Evolutionary conservation across 805 yeast species (phyloP).

Genomic region (Saccharomycopsis capsularis): DNA sequence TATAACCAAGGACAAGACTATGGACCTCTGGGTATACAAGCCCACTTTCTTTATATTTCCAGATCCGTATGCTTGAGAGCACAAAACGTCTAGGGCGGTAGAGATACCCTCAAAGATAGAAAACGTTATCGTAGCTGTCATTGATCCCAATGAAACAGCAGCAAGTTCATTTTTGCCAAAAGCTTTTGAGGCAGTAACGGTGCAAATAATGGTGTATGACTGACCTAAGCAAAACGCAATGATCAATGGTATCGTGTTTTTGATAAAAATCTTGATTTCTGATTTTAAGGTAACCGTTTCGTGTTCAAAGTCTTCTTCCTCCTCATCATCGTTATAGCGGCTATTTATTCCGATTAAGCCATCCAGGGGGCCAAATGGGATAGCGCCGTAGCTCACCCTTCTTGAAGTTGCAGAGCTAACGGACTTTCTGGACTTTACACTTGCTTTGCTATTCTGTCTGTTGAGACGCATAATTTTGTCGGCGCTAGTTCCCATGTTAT

Average conservation of each 20-base stretch:
- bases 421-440: constrained; percentile 3
- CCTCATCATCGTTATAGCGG: constrained; percentile 5
- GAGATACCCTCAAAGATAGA: constrained; percentile 79
- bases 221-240: constrained; percentile 58
- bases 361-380: background rate
- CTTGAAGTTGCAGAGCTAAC: background rate
- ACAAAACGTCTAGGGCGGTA: constrained; percentile 73
- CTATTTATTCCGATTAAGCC: background rate
- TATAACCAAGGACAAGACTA: constrained; percentile 50
- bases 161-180: constrained; percentile 69
- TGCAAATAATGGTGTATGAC: constrained; percentile 71
- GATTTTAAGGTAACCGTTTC: constrained; percentile 32
- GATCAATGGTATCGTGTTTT: constrained; percentile 42
- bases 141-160: constrained; percentile 75
- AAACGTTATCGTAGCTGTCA: constrained; percentile 76
- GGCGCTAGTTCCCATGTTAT: background rate
- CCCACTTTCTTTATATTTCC: constrained; percentile 66
- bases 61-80: constrained; percentile 84
- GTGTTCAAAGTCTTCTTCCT: constrained; percentile 26
- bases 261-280: constrained; percentile 31
- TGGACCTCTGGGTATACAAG: constrained; percentile 64
- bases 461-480: background rate
- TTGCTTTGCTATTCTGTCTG: constrained; percentile 14
- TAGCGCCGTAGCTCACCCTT: constrained; percentile 8
- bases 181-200: constrained; percentile 75